A percentile compares a stretch with the other conserved stretches of the same genome.
These are phyloP conservation scores for Fragilaria crotonensis DNA, from an alignment of 108 stramenopile genomes.

Conservation along the genomic window DNA sequence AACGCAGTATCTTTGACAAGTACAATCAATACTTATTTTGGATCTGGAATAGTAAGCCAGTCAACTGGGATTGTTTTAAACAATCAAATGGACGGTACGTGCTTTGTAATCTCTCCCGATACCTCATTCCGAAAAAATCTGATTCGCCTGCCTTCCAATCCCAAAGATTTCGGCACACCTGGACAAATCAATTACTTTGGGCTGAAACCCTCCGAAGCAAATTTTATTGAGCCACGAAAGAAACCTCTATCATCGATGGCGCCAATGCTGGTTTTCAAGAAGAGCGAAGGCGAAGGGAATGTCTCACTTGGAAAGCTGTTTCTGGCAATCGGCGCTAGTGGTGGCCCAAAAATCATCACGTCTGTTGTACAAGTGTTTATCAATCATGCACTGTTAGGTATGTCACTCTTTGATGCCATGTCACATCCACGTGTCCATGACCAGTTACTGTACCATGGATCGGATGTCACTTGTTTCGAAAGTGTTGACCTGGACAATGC, in stretches of 20 bases:
- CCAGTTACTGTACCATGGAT: slow-evolving; percentile 65
- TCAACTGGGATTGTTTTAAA: slow-evolving; percentile 75
- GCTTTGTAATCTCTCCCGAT: background rate
- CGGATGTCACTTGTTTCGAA: slow-evolving; percentile 31
- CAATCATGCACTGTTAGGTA: slow-evolving; percentile 47
- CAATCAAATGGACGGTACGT: slow-evolving; percentile 62
- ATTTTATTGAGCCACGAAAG: slow-evolving; percentile 67
- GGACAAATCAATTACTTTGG: slow-evolving; percentile 47
- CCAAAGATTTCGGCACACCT: slow-evolving; percentile 55
- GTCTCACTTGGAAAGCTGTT: slow-evolving; percentile 25
- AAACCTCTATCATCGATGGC: slow-evolving; percentile 78
- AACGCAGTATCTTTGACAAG: slow-evolving; percentile 70
- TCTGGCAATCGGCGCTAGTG: slow-evolving; percentile 57
- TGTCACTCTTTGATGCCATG: slow-evolving; percentile 54
- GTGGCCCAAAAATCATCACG: slow-evolving; percentile 83
- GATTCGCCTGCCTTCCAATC: background rate
- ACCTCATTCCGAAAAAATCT: slow-evolving; percentile 5
- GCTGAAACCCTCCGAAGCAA: slow-evolving; percentile 52
- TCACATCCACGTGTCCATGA: slow-evolving; percentile 64
- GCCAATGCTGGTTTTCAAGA: slow-evolving; percentile 65
- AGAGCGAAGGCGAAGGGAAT: slow-evolving; percentile 2
- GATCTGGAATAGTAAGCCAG: slow-evolving; percentile 38
- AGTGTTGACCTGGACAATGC: slow-evolving; percentile 1
- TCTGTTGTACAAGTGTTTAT: slow-evolving; percentile 61
- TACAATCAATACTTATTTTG: slow-evolving; percentile 51